Conservation (phyloP, 495 filamentous ascomycete species). For the Mycothermus thermophilus region DNA sequence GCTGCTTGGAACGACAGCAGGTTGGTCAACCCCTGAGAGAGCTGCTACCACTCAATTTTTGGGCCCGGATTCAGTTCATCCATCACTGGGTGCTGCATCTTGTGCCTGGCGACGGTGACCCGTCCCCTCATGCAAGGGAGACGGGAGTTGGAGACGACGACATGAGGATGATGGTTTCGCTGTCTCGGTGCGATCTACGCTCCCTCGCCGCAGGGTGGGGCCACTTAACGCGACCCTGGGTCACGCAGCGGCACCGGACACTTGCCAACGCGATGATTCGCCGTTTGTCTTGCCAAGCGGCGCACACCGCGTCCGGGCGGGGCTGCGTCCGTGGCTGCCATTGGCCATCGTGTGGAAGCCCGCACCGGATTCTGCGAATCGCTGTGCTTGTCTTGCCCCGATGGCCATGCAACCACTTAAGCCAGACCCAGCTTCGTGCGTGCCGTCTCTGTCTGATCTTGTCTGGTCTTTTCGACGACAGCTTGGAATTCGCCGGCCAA, state of each 20-base stretch:
- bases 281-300: not conserved
- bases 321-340: not conserved
- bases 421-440: not conserved
- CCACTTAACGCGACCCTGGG: slow-evolving; percentile 3
- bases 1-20: too few species aligned
- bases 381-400: not conserved
- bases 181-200: slow-evolving; percentile 4
- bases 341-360: not conserved
- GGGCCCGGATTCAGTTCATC: too few species aligned
- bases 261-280: slow-evolving; percentile 2
- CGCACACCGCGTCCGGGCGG: slow-evolving; percentile 4
- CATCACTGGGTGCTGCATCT: too few species aligned
- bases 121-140: too few species aligned
- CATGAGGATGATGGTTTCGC: too few species aligned
- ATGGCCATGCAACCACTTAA: slow-evolving; percentile 2
- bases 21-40: too few species aligned
- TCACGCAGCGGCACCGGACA: not conserved
- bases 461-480: too few species aligned
- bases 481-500: too few species aligned
- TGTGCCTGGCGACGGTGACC: too few species aligned
- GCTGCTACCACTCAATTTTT: too few species aligned
- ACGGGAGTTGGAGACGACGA: too few species aligned
- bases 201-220: not conserved
- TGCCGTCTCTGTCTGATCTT: not conserved
- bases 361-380: slow-evolving; percentile 2